Evolutionary conservation across 805 yeast species (phyloP).

Genomic region (Candida palmyrensis): DNA sequence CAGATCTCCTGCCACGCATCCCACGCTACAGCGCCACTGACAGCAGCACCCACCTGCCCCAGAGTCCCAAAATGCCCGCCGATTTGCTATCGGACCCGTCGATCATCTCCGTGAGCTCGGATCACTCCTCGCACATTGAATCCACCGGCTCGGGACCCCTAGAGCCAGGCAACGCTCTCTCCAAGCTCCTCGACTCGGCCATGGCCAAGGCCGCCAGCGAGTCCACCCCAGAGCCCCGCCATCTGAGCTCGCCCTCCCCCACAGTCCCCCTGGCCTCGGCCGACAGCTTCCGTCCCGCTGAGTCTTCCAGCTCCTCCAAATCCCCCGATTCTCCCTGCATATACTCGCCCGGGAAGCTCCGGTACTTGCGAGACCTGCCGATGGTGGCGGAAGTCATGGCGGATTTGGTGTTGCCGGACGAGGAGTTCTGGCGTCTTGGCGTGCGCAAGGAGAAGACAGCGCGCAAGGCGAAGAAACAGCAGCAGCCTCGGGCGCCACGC

Average conservation of each 20-base stretch:
- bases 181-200: slow-evolving; percentile 40
- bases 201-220: slow-evolving; percentile 45
- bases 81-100: slow-evolving; percentile 20
- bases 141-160: slow-evolving; percentile 8
- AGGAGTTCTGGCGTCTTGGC: slow-evolving; percentile 37
- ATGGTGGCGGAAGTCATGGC: slow-evolving; percentile 24
- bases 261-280: slow-evolving; percentile 17
- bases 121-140: background rate
- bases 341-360: slow-evolving; percentile 24
- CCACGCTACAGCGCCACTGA: background rate
- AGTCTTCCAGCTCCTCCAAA: background rate
- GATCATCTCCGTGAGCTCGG: slow-evolving; percentile 16
- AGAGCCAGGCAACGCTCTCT: slow-evolving; percentile 33
- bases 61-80: slow-evolving; percentile 1
- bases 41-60: background rate
- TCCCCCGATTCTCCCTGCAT: slow-evolving; percentile 3
- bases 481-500: slow-evolving; percentile 6
- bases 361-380: slow-evolving; percentile 31
- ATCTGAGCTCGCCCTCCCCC: background rate
- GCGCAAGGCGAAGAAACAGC: slow-evolving; percentile 10
- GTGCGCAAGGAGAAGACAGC: slow-evolving; percentile 11
- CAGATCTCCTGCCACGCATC: background rate
- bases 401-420: slow-evolving; percentile 37
- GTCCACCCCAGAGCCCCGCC: slow-evolving; percentile 28
- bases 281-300: background rate